Percentiles rank a stretch among this genome's conserved stretches.
phyloP scores from a whole-genome alignment of 2,329 filamentous ascomycete species.

The Orbilia oligospora region DNA sequence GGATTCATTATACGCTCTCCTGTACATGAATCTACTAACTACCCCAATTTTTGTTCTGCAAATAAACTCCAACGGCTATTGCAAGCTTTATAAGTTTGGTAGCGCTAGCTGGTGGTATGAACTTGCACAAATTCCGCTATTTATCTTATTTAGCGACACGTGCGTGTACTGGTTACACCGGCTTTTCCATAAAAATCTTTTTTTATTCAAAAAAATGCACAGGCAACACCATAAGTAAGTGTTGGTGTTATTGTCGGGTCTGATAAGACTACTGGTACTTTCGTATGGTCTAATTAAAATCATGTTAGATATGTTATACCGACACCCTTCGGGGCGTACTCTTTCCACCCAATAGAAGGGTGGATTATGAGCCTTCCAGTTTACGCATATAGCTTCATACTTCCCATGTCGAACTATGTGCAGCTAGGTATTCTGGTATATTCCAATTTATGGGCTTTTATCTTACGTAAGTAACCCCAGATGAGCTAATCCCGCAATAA shows the following conservation, averaged over 20 bases:
- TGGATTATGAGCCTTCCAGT: conserved; percentile 7
- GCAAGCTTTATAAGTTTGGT: neutral
- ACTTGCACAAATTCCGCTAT: neutral
- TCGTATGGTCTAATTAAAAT: neutral
- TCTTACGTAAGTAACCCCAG: neutral
- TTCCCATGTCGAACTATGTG: conserved; percentile 3
- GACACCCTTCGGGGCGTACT: neutral
- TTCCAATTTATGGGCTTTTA: conserved; percentile 2
- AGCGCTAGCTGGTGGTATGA: neutral
- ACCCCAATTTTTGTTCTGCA: neutral
- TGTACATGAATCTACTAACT: conserved; percentile 2
- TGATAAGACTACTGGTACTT: neutral
- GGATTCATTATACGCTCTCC: neutral
- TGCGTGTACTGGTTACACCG: conserved; percentile 3
- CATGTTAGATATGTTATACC: neutral
- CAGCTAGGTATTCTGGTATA: neutral
- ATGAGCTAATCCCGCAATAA: neutral
- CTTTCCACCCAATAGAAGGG: neutral
- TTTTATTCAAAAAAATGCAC: conserved; percentile 3
- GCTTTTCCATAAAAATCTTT: neutral
- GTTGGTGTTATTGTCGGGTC: neutral
- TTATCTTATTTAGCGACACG: conserved; percentile 2
- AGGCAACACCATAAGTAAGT: conserved; percentile 5
- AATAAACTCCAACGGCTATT: neutral
- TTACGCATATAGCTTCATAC: conserved; percentile 4